Evolutionary conservation across 345 rosid species (phyloP).

Genomic region (Lepidium aucheri): DNA sequence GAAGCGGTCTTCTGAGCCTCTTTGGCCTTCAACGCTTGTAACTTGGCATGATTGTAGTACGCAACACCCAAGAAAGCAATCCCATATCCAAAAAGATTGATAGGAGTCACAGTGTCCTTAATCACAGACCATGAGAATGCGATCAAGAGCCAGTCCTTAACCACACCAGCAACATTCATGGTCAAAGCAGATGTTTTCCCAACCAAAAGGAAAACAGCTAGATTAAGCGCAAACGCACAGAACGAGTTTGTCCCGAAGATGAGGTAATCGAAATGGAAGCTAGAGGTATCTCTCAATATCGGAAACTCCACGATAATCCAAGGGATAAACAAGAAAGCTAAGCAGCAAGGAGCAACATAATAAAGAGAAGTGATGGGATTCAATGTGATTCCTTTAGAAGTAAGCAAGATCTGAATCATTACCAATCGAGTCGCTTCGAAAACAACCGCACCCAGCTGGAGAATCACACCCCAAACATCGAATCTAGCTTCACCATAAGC

Average conservation of each 20-base stretch:
- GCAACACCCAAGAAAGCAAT: slow-evolving; percentile 66
- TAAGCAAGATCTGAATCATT: slow-evolving; percentile 52
- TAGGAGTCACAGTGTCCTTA: slow-evolving; percentile 61
- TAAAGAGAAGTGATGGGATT: slow-evolving; percentile 60
- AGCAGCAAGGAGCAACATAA: slow-evolving; percentile 60
- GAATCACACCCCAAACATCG: slow-evolving; percentile 47
- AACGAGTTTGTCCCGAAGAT: slow-evolving; percentile 53
- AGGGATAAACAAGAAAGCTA: slow-evolving; percentile 46
- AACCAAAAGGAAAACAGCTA: slow-evolving; percentile 68
- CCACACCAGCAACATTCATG: slow-evolving; percentile 84
- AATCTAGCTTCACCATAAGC: slow-evolving; percentile 65
- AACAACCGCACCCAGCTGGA: slow-evolving; percentile 58
- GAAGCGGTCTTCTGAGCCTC: slow-evolving; percentile 46
- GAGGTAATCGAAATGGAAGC: slow-evolving; percentile 48
- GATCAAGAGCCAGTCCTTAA: slow-evolving; percentile 72
- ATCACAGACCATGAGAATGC: slow-evolving; percentile 84
- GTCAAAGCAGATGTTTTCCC: slow-evolving; percentile 83
- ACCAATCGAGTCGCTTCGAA: slow-evolving; percentile 60
- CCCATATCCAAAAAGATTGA: slow-evolving; percentile 64
- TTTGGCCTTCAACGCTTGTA: slow-evolving; percentile 48
- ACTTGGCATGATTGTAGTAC: slow-evolving; percentile 57
- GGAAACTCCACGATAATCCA: slow-evolving; percentile 57
- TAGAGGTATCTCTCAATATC: slow-evolving; percentile 40
- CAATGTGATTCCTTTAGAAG: slow-evolving; percentile 44
- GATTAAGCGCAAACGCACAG: slow-evolving; percentile 68